Conservation (phyloP, 192 early-diverging fungal genomes). For the Endogone sp. region DNA sequence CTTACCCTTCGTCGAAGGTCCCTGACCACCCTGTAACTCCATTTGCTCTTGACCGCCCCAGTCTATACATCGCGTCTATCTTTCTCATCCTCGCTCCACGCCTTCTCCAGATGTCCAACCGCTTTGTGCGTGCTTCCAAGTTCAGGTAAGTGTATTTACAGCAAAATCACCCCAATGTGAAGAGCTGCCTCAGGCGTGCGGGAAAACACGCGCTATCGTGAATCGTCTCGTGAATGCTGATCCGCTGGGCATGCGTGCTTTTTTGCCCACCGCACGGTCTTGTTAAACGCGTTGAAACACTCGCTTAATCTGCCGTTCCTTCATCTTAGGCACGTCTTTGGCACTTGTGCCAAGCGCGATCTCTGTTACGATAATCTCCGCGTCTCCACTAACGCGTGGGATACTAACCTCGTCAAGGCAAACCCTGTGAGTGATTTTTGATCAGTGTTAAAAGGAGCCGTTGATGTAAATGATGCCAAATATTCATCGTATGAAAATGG, state of each 20-base stretch:
- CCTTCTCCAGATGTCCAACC: slow-evolving; percentile 55
- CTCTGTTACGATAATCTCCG: slow-evolving; percentile 92
- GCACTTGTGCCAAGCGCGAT: slow-evolving; percentile 84
- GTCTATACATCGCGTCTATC: background rate
- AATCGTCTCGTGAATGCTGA: too few relatives aligned
- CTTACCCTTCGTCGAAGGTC: too few relatives aligned
- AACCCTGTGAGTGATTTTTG: slow-evolving; percentile 72
- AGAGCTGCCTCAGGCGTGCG: background rate
- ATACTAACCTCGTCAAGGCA: slow-evolving; percentile 93
- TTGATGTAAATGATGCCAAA: background rate
- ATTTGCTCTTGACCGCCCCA: too few relatives aligned
- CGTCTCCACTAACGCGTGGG: slow-evolving; percentile 89
- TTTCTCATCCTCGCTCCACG: background rate
- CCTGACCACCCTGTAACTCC: too few relatives aligned
- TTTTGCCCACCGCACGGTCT: too few relatives aligned
- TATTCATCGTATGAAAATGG: too few relatives aligned
- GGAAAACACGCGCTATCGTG: too few relatives aligned
- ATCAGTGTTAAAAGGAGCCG: background rate
- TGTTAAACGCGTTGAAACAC: background rate
- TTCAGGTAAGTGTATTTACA: slow-evolving; percentile 39
- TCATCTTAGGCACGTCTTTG: slow-evolving; percentile 81
- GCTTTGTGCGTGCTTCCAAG: slow-evolving; percentile 80
- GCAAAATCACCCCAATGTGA: background rate
- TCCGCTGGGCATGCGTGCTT: too few relatives aligned
- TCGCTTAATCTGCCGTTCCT: background rate